Conservation (phyloP, 2,329 filamentous ascomycete genomes). For the Ramichloridium luteum region DNA sequence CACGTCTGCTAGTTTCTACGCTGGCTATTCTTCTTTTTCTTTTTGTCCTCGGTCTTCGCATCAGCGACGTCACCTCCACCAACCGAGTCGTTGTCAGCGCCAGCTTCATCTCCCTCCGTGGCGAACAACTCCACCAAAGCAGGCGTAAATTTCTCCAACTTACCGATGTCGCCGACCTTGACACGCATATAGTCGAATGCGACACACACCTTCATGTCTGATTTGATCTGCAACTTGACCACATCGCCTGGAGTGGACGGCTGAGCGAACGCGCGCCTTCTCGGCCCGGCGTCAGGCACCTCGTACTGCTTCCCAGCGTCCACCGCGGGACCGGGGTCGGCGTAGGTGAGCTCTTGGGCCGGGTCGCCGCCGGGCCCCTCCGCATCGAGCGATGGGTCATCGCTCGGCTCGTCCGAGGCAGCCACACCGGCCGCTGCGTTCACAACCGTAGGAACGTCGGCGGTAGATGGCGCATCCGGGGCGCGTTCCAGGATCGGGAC, state of each 20-base stretch:
- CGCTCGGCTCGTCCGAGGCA: constrained; percentile 9
- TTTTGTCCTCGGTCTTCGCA: constrained; percentile 4
- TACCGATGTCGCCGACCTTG: constrained; percentile 55
- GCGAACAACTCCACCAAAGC: constrained; percentile 48
- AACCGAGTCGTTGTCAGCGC: no score
- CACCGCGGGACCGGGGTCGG: constrained; percentile 11
- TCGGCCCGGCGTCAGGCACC: constrained; percentile 6
- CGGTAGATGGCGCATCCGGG: constrained; percentile 12
- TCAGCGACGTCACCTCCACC: constrained; percentile 6
- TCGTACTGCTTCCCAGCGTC: constrained; percentile 15
- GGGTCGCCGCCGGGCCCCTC: not conserved
- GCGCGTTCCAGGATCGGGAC: constrained; percentile 41
- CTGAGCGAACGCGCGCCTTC: constrained; percentile 1
- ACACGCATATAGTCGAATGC: constrained; percentile 73
- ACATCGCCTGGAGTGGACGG: constrained; percentile 10
- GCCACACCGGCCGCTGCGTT: constrained; percentile 9
- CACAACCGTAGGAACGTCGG: constrained; percentile 6
- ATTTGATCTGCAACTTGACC: constrained; percentile 28
- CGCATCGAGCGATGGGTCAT: constrained; percentile 6
- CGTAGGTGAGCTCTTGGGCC: constrained; percentile 1
- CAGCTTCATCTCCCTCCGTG: constrained; percentile 28
- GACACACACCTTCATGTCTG: constrained; percentile 53
- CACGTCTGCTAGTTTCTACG: constrained; percentile 14
- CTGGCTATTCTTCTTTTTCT: constrained; percentile 17
- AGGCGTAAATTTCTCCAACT: constrained; percentile 51